Evolutionary conservation across 2,329 filamentous ascomycete genomes (phyloP), one percentile per base, ranked within the genome.

Genomic region (Drechslerella stenobrocha): DNA sequence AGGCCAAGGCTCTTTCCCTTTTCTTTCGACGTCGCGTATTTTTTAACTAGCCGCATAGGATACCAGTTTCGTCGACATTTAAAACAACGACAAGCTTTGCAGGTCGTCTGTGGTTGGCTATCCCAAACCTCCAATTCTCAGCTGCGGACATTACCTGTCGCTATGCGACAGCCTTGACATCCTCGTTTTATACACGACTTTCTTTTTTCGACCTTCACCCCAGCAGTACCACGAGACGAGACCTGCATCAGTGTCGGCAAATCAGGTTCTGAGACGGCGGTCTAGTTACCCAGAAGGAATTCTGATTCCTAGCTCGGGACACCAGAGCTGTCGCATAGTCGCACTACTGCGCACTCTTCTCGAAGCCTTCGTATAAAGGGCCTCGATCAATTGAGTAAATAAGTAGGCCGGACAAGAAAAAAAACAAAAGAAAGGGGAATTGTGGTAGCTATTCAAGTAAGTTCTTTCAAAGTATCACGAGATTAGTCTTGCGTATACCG

Each of bases 201-300:
- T 60, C 55, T 67, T 58, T 67, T 66, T 60, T 60, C 44, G 48
- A 45, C 34, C 44, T 48, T 35, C 55, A 30, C 53, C 50, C 55
- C 45, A 56, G 50, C 47, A 46, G 55, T 53, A 66, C 52, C 53
- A 59, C 61, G 53, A 66, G 61, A 59, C 61, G 47, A 50, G 52
- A 66, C 44, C 60, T 57, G 60, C 61, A 66, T 37, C 55, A 55
- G 55, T 45, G 46, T 53, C 63, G 63, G 55, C 55, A 60, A 60
- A 56, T 47, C 55, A 67, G 55, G 46, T 46, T 53, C 48, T 66
- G 63, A 55, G 45, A 67, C 63, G 63, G 52, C 63, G 63, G 63
- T 60, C 44, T 52, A 67, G 59, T 67, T 67, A 67, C 63, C 63
- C 51, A 67, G 55, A 66, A 60, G 45, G 63, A 65, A 55, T 58